Percentiles rank a stretch among this genome's conserved stretches.
Conservation (phyloP, 352 stramenopile genomes). For the Aphanomyces stellatus region DNA sequence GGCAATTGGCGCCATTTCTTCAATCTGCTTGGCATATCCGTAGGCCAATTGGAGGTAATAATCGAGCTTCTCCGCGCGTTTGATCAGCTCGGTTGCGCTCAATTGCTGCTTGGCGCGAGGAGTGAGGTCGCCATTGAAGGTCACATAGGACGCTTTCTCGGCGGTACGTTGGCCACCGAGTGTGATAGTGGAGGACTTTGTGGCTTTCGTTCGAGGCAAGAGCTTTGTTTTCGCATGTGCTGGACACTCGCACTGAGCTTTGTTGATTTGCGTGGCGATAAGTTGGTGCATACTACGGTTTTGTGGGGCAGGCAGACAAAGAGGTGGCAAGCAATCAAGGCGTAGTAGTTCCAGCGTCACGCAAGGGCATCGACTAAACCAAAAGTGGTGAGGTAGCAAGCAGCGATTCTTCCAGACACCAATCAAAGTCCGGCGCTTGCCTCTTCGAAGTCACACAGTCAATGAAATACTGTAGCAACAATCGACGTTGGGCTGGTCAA, state of each 20-base stretch:
- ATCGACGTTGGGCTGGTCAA: no score
- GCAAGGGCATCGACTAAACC: background rate
- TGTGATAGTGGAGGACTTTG: slow-evolving; percentile 7
- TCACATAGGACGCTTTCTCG: slow-evolving; percentile 5
- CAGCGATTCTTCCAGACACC: no score
- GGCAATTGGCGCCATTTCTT: slow-evolving; percentile 31
- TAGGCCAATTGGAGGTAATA: slow-evolving; percentile 34
- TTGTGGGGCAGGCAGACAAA: background rate
- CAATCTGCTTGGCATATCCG: slow-evolving; percentile 26
- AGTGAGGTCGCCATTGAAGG: slow-evolving; percentile 10
- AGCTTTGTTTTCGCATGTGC: slow-evolving; percentile 6
- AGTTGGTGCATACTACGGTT: background rate
- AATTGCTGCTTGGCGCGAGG: slow-evolving; percentile 9
- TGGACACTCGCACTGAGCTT: background rate
- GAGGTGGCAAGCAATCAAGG: no score
- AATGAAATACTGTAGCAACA: background rate
- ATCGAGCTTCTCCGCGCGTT: slow-evolving; percentile 36
- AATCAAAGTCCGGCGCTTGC: no score
- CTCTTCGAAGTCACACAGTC: background rate
- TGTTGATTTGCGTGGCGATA: slow-evolving; percentile 3
- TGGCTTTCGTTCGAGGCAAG: background rate
- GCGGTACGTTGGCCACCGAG: slow-evolving; percentile 9
- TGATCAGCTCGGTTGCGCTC: slow-evolving; percentile 29
- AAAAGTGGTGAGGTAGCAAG: background rate
- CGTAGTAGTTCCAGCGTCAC: background rate